Percentiles rank a stretch among this genome's conserved stretches.
Evolutionary conservation across 1,284 basidiomycete genomes (phyloP).

Genomic region (Paramarasmius palmivorus): DNA sequence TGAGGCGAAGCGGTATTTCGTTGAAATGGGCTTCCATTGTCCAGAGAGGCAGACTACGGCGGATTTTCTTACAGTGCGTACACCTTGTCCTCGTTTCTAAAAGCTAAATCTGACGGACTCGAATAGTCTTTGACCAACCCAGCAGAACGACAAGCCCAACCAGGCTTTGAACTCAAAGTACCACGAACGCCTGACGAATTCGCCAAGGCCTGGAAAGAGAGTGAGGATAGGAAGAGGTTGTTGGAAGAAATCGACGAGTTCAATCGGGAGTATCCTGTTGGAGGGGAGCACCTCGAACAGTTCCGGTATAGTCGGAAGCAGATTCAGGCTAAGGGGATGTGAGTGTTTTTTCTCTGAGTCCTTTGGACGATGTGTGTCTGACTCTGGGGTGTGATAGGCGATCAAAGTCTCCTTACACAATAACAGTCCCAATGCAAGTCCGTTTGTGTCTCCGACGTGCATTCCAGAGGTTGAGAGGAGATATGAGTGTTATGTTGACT

Average conservation of each 20-base stretch:
- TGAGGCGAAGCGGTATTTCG: constrained; percentile 46
- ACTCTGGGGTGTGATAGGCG: constrained; percentile 15
- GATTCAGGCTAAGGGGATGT: constrained; percentile 40
- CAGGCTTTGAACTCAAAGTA: constrained; percentile 43
- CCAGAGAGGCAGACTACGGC: constrained; percentile 39
- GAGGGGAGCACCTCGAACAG: constrained; percentile 32
- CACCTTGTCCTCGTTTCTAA: neutral
- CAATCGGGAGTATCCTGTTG: constrained; percentile 32
- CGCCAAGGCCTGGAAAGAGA: constrained; percentile 33
- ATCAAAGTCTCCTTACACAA: constrained; percentile 34
- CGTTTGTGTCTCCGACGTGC: constrained; percentile 55
- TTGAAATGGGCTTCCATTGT: constrained; percentile 45
- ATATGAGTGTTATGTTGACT: constrained; percentile 27
- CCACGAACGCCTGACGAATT: constrained; percentile 62
- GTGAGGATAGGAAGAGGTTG: constrained; percentile 31
- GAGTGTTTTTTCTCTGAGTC: constrained; percentile 31
- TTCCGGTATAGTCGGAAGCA: constrained; percentile 37
- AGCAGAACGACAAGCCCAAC: constrained; percentile 47
- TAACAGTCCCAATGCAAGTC: constrained; percentile 49
- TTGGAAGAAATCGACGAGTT: constrained; percentile 33
- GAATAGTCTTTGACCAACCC: constrained; percentile 57
- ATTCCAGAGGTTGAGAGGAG: constrained; percentile 55
- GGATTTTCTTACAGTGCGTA: constrained; percentile 49
- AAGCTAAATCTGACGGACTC: neutral
- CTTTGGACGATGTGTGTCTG: neutral